These are phyloP conservation scores for Mimosa pudica DNA, from an alignment of 306 rosid species.

Conservation along the genomic window DNA sequence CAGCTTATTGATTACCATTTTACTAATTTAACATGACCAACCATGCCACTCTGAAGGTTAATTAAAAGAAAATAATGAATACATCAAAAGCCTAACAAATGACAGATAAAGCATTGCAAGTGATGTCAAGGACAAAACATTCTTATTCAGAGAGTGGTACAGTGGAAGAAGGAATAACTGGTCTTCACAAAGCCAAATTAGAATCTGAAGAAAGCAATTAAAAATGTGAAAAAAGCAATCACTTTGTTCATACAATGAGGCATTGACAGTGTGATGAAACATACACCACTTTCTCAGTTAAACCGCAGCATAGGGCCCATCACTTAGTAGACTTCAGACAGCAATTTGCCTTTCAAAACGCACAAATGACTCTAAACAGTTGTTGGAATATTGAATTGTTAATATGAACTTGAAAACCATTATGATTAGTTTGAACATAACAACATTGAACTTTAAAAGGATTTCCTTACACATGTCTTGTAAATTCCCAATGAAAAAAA, in stretches of 20 bases:
- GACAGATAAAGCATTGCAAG: neutral
- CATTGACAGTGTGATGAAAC: neutral
- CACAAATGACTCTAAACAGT: too few species aligned
- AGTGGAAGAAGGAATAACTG: neutral
- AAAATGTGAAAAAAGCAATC: neutral
- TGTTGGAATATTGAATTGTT: too few species aligned
- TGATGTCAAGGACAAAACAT: neutral
- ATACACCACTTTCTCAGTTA: neutral
- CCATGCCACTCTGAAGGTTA: neutral
- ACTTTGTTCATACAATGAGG: neutral
- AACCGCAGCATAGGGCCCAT: neutral
- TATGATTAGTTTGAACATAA: too few species aligned
- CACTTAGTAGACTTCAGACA: neutral
- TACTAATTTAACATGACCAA: neutral
- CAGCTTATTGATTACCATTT: conserved; percentile 14
- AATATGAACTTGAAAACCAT: too few species aligned
- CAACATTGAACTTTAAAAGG: too few species aligned
- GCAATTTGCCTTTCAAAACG: neutral
- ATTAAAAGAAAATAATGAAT: neutral
- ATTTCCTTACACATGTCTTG: too few species aligned
- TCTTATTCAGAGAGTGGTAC: neutral
- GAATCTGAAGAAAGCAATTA: neutral
- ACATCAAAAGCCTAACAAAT: neutral
- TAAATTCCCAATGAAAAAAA: too few species aligned
- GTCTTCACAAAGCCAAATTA: neutral